These are phyloP conservation scores for Petunia axillaris DNA, from an alignment of 257 asterid genomes.

Conservation along the genomic window DNA sequence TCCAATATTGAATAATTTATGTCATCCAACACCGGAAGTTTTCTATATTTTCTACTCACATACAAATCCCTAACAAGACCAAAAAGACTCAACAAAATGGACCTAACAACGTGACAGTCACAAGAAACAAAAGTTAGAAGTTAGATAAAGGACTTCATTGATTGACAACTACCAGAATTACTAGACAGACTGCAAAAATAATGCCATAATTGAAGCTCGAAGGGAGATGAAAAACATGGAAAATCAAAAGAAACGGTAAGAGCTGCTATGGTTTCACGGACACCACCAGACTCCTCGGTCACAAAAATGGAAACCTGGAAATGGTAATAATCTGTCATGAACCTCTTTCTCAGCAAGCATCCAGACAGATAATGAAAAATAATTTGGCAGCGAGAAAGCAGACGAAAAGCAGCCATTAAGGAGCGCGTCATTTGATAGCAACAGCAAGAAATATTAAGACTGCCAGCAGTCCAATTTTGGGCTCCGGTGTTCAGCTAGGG, in stretches of 20 bases:
- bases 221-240: background rate
- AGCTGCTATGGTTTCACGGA: conserved; percentile 1
- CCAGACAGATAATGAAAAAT: background rate
- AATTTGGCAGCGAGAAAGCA: background rate
- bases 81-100: background rate
- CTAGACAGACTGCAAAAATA: background rate
- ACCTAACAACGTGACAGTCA: background rate
- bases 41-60: background rate
- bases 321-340: background rate
- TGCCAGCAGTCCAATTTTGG: background rate
- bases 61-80: background rate
- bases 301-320: background rate
- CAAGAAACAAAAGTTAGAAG: background rate
- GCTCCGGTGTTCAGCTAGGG: background rate
- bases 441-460: background rate
- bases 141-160: background rate
- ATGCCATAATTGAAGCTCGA: background rate
- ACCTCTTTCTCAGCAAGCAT: background rate
- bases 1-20: background rate
- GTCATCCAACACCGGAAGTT: background rate
- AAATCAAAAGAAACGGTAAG: background rate
- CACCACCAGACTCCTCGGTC: background rate
- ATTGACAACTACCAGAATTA: background rate
- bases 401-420: background rate
- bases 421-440: background rate